Percentiles rank a stretch among this genome's conserved stretches.
Evolutionary conservation across 768 basidiomycete species (phyloP).

Genomic region (Auriscalpium vulgare): DNA sequence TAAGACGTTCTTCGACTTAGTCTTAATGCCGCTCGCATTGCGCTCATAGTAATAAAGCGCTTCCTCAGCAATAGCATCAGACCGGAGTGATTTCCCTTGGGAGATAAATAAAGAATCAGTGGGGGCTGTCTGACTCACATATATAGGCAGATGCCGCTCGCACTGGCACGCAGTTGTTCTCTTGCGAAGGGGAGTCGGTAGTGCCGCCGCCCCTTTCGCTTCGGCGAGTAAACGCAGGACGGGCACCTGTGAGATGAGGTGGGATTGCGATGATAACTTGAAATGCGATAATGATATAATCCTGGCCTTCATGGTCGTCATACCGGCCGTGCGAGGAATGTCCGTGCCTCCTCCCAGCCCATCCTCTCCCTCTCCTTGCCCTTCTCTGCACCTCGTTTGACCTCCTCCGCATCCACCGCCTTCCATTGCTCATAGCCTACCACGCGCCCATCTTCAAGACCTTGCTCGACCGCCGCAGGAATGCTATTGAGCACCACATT

Average conservation of each 20-base stretch:
- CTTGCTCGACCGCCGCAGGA: conserved; percentile 41
- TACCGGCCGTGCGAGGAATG: conserved; percentile 17
- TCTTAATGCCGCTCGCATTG: too few relatives aligned
- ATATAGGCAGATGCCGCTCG: too few relatives aligned
- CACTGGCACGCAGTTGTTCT: background rate
- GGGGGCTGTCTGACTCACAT: too few relatives aligned
- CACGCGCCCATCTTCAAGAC: conserved; percentile 34
- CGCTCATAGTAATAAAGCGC: too few relatives aligned
- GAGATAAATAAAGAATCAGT: too few relatives aligned
- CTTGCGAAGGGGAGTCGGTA: background rate
- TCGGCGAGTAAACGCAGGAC: background rate
- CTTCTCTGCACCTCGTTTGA: conserved; percentile 40
- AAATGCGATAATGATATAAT: background rate
- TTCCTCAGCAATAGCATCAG: too few relatives aligned
- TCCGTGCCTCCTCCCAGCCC: conserved; percentile 51
- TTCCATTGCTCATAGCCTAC: conserved; percentile 72
- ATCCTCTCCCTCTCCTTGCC: conserved; percentile 78
- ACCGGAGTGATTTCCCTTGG: too few relatives aligned
- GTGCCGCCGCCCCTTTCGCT: background rate
- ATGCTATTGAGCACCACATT: conserved; percentile 30
- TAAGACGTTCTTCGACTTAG: too few relatives aligned
- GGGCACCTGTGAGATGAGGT: background rate
- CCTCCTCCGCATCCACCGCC: conserved; percentile 64
- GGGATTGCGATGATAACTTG: background rate
- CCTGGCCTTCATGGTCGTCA: background rate